Percentiles rank a stretch among this genome's conserved stretches.
phyloP scores from a whole-genome alignment of 2,329 filamentous ascomycete genomes.

The Plectosphaerella cucumerina region DNA sequence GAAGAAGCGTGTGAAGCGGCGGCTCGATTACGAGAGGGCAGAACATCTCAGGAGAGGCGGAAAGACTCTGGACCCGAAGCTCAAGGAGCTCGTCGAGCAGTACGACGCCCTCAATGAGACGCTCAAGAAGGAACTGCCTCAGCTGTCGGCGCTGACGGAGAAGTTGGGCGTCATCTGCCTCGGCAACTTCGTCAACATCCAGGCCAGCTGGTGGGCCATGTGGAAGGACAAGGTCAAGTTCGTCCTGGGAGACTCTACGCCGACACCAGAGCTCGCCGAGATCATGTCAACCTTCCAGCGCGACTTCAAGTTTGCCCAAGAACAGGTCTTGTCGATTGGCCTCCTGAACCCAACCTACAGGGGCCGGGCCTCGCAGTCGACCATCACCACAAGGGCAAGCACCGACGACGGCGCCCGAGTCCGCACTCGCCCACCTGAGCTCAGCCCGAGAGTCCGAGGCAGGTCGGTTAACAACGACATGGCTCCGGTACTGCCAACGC shows the following conservation, averaged over 20 bases:
- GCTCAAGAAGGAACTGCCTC: conserved; percentile 85
- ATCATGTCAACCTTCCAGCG: conserved; percentile 74
- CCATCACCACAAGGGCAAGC: conserved; percentile 55
- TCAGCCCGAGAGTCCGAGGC: conserved; percentile 48
- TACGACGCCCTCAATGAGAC: conserved; percentile 91
- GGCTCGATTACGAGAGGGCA: conserved; percentile 81
- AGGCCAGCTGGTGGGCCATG: conserved; percentile 75
- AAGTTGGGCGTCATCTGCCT: conserved; percentile 77
- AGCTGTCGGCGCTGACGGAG: conserved; percentile 75
- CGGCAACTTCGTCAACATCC: conserved; percentile 78
- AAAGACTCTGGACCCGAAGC: conserved; percentile 83
- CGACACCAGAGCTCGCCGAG: conserved; percentile 64
- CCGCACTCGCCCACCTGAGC: conserved; percentile 44
- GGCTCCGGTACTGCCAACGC: conserved; percentile 59
- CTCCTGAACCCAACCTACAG: conserved; percentile 72
- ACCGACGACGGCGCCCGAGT: conserved; percentile 46
- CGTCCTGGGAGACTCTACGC: conserved; percentile 61
- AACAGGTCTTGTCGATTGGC: conserved; percentile 64
- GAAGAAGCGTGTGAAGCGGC: conserved; percentile 90
- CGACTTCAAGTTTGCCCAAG: conserved; percentile 74
- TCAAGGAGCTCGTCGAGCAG: conserved; percentile 78
- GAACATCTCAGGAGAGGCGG: conserved; percentile 73
- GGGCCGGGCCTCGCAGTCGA: conserved; percentile 56
- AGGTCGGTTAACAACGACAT: conserved; percentile 59
- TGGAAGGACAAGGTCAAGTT: conserved; percentile 80